Evolutionary conservation across 1,284 basidiomycete genomes (phyloP).

Genomic region (Cutaneotrichosporon sp.): DNA sequence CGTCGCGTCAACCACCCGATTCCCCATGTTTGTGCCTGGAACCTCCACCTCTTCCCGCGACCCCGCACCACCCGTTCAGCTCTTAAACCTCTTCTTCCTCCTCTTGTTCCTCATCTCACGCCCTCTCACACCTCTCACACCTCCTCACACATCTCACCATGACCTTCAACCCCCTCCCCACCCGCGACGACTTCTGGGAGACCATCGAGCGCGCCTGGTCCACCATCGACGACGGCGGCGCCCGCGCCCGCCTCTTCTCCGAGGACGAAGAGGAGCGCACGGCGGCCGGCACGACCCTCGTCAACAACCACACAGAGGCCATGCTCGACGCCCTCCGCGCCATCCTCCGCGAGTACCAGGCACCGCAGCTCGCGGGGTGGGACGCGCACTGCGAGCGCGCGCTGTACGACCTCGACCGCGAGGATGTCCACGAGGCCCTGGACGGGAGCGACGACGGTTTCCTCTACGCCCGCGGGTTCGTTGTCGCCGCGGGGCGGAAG

Average conservation of each 20-base stretch:
- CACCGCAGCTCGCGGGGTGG: not conserved
- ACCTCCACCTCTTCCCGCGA: not conserved
- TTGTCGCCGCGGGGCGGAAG: conserved; percentile 12
- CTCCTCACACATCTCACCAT: not conserved
- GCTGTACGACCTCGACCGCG: conserved; percentile 20
- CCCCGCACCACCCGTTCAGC: not conserved
- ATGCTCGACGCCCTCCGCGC: not conserved
- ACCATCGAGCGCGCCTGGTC: conserved; percentile 3
- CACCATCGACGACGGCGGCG: not conserved
- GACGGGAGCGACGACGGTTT: conserved; percentile 22
- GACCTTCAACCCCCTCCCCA: not conserved
- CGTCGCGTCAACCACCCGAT: no score
- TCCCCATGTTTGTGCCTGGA: no score
- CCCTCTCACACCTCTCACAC: no score
- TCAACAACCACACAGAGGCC: no score
- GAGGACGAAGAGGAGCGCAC: not conserved
- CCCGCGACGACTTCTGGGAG: conserved; percentile 3
- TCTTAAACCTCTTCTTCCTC: not conserved
- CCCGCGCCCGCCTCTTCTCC: not conserved
- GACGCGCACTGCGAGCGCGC: conserved; percentile 14
- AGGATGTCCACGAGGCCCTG: conserved; percentile 16
- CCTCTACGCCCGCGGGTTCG: conserved; percentile 21
- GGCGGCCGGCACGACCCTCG: not conserved
- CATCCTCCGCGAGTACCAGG: not conserved
- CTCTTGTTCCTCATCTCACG: not conserved